phyloP scores from a whole-genome alignment of 2,329 filamentous ascomycete species.

The Ophiostoma perfectum region DNA sequence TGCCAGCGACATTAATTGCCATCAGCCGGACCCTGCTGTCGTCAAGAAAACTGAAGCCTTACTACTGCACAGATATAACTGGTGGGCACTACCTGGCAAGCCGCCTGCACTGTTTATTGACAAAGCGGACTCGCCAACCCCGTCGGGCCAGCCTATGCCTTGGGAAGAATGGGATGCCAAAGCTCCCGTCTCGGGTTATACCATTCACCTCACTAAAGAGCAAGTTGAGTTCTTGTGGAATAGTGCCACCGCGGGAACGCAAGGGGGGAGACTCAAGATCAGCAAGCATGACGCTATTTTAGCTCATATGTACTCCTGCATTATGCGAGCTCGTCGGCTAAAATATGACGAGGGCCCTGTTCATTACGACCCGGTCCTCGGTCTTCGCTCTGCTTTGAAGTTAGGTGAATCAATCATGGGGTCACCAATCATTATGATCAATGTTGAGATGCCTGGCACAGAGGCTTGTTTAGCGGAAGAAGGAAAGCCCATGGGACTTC shows the following conservation, averaged over 20 bases:
- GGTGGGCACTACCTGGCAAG: slow-evolving; percentile 17
- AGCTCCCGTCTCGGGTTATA: slow-evolving; percentile 16
- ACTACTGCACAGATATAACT: slow-evolving; percentile 18
- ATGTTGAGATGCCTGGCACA: slow-evolving; percentile 16
- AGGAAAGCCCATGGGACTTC: no score
- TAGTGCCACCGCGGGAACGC: slow-evolving; percentile 3
- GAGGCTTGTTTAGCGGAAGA: slow-evolving; percentile 15
- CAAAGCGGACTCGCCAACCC: slow-evolving; percentile 11
- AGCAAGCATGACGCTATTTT: slow-evolving; percentile 19
- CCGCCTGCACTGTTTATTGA: slow-evolving; percentile 2
- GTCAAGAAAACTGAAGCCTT: slow-evolving; percentile 10
- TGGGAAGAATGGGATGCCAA: slow-evolving; percentile 16
- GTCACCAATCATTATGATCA: slow-evolving; percentile 19
- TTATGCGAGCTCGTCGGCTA: slow-evolving; percentile 18
- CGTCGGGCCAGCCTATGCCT: slow-evolving; percentile 13
- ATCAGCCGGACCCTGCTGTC: slow-evolving; percentile 13
- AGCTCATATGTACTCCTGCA: slow-evolving; percentile 17
- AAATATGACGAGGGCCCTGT: slow-evolving; percentile 13
- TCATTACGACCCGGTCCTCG: slow-evolving; percentile 19
- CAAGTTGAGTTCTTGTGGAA: slow-evolving; percentile 15
- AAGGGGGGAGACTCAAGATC: neutral
- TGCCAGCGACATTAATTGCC: neutral
- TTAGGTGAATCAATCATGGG: slow-evolving; percentile 16
- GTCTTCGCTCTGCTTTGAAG: slow-evolving; percentile 16
- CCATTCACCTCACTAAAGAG: slow-evolving; percentile 17